Conservation (phyloP, 371 early-diverging fungal genomes). For the Gilbertella persicaria region DNA sequence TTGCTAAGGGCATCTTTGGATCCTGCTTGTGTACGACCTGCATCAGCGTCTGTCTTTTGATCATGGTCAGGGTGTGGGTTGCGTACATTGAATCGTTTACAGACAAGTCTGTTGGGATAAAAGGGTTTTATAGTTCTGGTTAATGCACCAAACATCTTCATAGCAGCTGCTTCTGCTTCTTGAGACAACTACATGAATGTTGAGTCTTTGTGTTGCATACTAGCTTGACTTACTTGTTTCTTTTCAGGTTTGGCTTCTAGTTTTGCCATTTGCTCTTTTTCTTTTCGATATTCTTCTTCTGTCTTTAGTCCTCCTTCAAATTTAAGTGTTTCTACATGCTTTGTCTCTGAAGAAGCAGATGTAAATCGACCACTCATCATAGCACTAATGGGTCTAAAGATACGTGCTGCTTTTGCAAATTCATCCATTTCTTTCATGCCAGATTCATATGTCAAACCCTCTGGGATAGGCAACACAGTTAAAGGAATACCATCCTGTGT, state of each 20-base stretch:
- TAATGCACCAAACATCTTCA: constrained; percentile 77
- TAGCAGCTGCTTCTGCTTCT: constrained; percentile 67
- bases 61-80: constrained; percentile 72
- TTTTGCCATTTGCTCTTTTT: constrained; percentile 36
- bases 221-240: constrained; percentile 22
- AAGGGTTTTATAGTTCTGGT: constrained; percentile 68
- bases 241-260: constrained; percentile 25
- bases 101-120: constrained; percentile 71
- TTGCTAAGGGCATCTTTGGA: constrained; percentile 55
- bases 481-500: constrained; percentile 34
- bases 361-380: constrained; percentile 86
- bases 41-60: constrained; percentile 19
- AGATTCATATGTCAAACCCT: constrained; percentile 56
- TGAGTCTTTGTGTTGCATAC: neutral
- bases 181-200: constrained; percentile 38
- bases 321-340: constrained; percentile 29
- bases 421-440: constrained; percentile 73
- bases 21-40: constrained; percentile 42
- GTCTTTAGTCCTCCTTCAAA: constrained; percentile 60
- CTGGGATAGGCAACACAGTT: constrained; percentile 40
- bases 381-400: constrained; percentile 75
- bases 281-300: constrained; percentile 45
- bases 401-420: constrained; percentile 81
- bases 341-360: constrained; percentile 40
- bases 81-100: constrained; percentile 83